A percentile compares a stretch with the other conserved stretches of the same genome.
These are phyloP conservation scores for Stachybotrys echinatus DNA, from an alignment of 2,329 filamentous ascomycete genomes.

Conservation along the genomic window DNA sequence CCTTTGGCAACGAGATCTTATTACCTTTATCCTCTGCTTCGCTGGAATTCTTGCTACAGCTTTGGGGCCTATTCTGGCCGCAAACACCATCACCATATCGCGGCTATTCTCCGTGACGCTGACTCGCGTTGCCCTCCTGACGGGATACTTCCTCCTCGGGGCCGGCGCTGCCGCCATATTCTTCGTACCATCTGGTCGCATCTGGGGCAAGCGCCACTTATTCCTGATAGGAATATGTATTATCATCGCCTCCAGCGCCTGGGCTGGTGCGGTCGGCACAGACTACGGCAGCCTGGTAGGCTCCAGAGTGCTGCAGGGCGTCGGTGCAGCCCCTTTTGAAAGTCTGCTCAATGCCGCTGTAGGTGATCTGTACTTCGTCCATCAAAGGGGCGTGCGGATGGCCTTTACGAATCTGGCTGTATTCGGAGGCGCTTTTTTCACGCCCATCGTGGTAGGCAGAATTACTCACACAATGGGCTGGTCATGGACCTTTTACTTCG, in stretches of 20 bases:
- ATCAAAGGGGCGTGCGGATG: constrained; percentile 80
- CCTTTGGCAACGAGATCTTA: constrained; percentile 76
- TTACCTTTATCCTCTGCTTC: constrained; percentile 72
- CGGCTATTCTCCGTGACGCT: constrained; percentile 61
- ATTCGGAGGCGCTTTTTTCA: constrained; percentile 56
- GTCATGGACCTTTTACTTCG: constrained; percentile 83
- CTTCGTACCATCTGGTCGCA: constrained; percentile 79
- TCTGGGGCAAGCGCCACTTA: constrained; percentile 89
- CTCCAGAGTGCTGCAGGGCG: constrained; percentile 78
- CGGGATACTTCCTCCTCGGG: constrained; percentile 81
- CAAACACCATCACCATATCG: constrained; percentile 76
- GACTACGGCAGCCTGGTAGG: constrained; percentile 70
- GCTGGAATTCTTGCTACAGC: constrained; percentile 79
- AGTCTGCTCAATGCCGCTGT: constrained; percentile 83
- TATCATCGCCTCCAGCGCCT: constrained; percentile 67
- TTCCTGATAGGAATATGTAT: constrained; percentile 75
- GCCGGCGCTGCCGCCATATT: constrained; percentile 77
- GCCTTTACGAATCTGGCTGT: constrained; percentile 62
- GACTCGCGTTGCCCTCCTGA: constrained; percentile 74
- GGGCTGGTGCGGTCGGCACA: constrained; percentile 65
- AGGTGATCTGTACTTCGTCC: constrained; percentile 87
- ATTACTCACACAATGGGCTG: constrained; percentile 74
- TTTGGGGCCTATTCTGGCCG: constrained; percentile 80
- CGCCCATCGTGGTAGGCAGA: constrained; percentile 85
- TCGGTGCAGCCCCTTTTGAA: constrained; percentile 85